Percentiles rank a stretch among this genome's conserved stretches.
Evolutionary conservation across 345 rosid species (phyloP).

Genomic region (Durio zibethinus): DNA sequence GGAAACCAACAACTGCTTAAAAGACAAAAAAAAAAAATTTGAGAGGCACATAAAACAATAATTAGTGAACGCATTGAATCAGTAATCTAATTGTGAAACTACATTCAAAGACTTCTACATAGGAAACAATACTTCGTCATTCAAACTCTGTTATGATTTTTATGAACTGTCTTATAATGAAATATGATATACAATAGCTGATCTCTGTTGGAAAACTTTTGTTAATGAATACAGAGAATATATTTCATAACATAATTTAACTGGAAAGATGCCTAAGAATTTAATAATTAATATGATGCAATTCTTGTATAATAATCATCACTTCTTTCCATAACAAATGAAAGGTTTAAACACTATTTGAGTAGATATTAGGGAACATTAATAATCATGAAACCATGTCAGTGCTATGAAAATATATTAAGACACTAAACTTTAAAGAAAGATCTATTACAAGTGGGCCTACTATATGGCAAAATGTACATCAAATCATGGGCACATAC

Average conservation of each 20-base stretch:
- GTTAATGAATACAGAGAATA: not conserved
- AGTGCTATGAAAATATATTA: not conserved
- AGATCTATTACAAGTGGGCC: not conserved
- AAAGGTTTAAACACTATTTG: not conserved
- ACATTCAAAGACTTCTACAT: not conserved
- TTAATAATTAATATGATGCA: not conserved
- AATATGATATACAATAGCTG: not conserved
- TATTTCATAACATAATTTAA: not conserved
- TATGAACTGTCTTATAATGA: not conserved
- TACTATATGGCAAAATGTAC: not conserved
- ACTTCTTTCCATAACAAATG: not conserved
- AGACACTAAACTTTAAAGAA: not conserved
- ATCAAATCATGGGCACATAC: not conserved
- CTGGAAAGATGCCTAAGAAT: not conserved
- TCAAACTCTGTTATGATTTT: not conserved
- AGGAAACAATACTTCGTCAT: not conserved
- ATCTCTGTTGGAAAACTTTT: not conserved
- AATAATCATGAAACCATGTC: not conserved
- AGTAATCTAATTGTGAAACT: not conserved
- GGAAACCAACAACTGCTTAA: not conserved
- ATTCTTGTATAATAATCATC: not conserved
- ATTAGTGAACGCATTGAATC: not conserved
- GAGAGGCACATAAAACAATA: not conserved
- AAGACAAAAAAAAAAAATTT: not conserved
- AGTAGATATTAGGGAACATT: not conserved